A percentile compares a stretch with the other conserved stretches of the same genome.
Conservation (phyloP, 2,329 filamentous ascomycete genomes). For the Fusarium concolor region DNA sequence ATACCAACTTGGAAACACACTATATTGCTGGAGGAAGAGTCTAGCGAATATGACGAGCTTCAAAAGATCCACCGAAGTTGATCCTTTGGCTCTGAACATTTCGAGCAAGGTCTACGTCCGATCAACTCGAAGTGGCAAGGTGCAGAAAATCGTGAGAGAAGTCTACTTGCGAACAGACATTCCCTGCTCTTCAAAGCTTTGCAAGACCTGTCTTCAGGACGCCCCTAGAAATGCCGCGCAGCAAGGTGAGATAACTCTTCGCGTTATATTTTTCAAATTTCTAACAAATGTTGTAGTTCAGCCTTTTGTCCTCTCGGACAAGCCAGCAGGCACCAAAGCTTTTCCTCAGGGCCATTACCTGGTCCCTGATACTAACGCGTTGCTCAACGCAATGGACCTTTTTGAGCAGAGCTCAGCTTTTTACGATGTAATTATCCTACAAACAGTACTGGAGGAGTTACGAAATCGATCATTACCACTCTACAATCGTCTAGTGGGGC, state of each 20-base stretch:
- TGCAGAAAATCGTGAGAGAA: conserved; percentile 98
- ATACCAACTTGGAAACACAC: conserved; percentile 18
- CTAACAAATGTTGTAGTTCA: conserved; percentile 63
- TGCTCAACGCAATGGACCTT: conserved; percentile 95
- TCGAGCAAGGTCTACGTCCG: conserved; percentile 96
- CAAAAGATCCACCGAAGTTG: conserved; percentile 66
- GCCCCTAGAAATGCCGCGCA: conserved; percentile 85
- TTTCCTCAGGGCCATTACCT: conserved; percentile 93
- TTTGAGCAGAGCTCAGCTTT: conserved; percentile 94
- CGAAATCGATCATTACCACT: conserved; percentile 93
- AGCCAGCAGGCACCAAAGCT: conserved; percentile 82
- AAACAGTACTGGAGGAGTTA: conserved; percentile 96
- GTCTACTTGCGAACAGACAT: conserved; percentile 97
- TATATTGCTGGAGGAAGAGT: conserved; percentile 2
- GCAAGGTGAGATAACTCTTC: conserved; percentile 66
- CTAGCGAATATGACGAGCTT: conserved; percentile 69
- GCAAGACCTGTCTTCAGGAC: conserved; percentile 76
- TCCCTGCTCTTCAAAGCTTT: conserved; percentile 93
- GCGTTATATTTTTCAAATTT: background rate
- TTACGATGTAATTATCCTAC: conserved; percentile 95
- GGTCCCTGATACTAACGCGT: conserved; percentile 94
- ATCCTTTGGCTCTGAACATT: conserved; percentile 75
- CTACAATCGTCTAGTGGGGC: conserved; percentile 89
- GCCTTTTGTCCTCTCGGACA: conserved; percentile 89
- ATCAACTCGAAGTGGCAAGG: conserved; percentile 94